Evolutionary conservation across 2,329 filamentous ascomycete species (phyloP), one percentile per base, ranked within the genome.

Genomic region (Phialophora verrucosa): DNA sequence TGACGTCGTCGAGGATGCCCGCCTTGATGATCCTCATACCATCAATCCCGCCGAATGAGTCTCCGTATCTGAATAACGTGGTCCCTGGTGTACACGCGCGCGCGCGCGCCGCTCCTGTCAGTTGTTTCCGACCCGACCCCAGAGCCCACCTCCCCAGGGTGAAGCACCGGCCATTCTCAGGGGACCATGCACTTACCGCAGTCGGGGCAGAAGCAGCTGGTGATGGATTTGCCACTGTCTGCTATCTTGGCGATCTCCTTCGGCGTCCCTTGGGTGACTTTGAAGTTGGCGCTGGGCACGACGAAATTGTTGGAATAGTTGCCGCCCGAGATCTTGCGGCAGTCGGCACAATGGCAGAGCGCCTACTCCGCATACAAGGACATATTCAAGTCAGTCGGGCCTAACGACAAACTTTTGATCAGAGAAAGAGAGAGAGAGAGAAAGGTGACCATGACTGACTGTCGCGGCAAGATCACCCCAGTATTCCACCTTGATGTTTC

Each of bases 321-420:
- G 3, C 66, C 55, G 1, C 77, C 76, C 0, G 76, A 76, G 3
- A 79, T 71, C 65, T 79, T 79, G 62, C 78, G 76, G 70, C 78
- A 80, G 64, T 78, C 78, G n/a, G 60, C 35, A 64, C 78, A 79
- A 70, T 79, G 75, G 61, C 78, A 79, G 25, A 79, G 62, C 25
- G 59, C 78, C 77, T 79, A 55, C n/a, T 14, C 6, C 14, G 8
- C 35, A 1, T 17, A 1, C 35, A 42, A 42, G 7, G 11, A 35
- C 32, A 12, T 35, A 3, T 35, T 10, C 10, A 35, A 35, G 32
- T 35, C 32, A 23, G 25, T 29, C 14, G 17, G 38, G 42, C 2
- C 2, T 1, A 44, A 61, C 14, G 35, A 14, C 20, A 35, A 31
- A 17, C 7, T 38, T 17, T 17, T 56, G 25, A 17, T 25, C 17